Evolutionary conservation across 305 asterid genomes (phyloP).

Genomic region (Stenogyne calaminthoides): DNA sequence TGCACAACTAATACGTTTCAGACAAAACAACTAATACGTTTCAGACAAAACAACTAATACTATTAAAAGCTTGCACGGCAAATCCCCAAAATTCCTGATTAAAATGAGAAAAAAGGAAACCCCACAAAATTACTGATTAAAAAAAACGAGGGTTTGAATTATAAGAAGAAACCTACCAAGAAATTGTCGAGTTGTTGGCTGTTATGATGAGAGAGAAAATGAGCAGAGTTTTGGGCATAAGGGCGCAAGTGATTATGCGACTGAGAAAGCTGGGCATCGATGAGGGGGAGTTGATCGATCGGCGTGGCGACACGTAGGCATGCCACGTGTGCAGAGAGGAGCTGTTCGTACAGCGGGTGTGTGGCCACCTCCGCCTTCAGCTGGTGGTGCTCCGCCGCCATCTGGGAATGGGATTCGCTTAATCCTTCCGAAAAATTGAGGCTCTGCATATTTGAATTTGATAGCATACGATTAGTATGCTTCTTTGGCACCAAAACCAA

Average conservation of each 20-base stretch:
- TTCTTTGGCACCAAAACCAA: too few relatives aligned
- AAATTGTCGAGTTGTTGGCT: slow-evolving; percentile 85
- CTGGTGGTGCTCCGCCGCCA: slow-evolving; percentile 47
- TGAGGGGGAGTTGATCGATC: slow-evolving; percentile 80
- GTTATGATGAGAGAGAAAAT: slow-evolving; percentile 57
- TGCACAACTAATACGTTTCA: too few relatives aligned
- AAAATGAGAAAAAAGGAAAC: too few relatives aligned
- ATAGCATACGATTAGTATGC: too few relatives aligned
- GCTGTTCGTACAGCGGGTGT: slow-evolving; percentile 87
- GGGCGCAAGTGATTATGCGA: slow-evolving; percentile 66
- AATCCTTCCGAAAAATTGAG: slow-evolving; percentile 45
- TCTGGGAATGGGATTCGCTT: slow-evolving; percentile 39
- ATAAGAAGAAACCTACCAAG: slow-evolving; percentile 53
- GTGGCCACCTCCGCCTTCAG: slow-evolving; percentile 86
- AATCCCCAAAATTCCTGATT: background rate
- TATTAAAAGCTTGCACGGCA: too few relatives aligned
- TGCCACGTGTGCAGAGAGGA: slow-evolving; percentile 89
- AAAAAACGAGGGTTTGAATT: background rate
- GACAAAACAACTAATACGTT: too few relatives aligned
- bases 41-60: too few relatives aligned
- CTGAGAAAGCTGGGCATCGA: slow-evolving; percentile 86
- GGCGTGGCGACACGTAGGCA: slow-evolving; percentile 98
- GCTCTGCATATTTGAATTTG: slow-evolving; percentile 38
- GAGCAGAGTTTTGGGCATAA: slow-evolving; percentile 52
- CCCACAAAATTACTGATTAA: background rate